Base-by-base conservation (phyloP, 306 rosid species). In the Lablab purpureus region DNA sequence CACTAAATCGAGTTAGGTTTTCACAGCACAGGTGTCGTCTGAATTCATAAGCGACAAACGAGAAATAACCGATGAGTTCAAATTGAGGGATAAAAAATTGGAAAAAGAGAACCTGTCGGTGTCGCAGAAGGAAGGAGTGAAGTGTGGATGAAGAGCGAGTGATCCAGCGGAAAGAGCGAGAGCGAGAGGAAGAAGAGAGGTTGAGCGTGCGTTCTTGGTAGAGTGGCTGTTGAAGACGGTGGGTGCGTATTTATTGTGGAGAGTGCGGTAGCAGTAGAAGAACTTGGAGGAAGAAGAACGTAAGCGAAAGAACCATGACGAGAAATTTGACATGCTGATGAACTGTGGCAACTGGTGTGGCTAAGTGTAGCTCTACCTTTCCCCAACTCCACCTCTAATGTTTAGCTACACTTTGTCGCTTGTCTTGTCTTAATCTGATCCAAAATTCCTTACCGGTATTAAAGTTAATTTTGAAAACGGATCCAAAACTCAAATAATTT, bases 91-190 rank as follows among this genome's bases (percentile, higher is more conserved):
- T 46, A 7, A 59, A 59, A 25, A 59, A 6, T 15, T 4, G 10
- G 22, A 3, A 40, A 18, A 54, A 80, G 36, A 55, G 55, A 40
- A 93, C 96, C 91, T 80, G 81, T 60, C 40, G 37, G 80, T 23
- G 28, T 90, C 92, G 5, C 89, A 92, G 7, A 81, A 73, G 46
- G 96, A 86, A 69, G 85, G 85, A 59, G 82, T 71, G 19, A 28
- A 80, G n/a, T 85, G 85, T 49, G 91, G 78, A 13, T 78, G 87
- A 83, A 82, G 87, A 25, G 92, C 82, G 54, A 92, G 84, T 64
- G 98, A 88, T 37, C 88, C 97, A 50, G 89, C 91, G 4, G 92
- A 90, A 71, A 81, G 41, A n/a, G 89, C 94, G 10, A 94, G 83
- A 28, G 89, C 93, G 3, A 90, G 40, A 46, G 97, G 99, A 83